These are phyloP conservation scores for Geotrichum candidum DNA, from an alignment of 1,139 yeast genomes.

Conservation along the genomic window DNA sequence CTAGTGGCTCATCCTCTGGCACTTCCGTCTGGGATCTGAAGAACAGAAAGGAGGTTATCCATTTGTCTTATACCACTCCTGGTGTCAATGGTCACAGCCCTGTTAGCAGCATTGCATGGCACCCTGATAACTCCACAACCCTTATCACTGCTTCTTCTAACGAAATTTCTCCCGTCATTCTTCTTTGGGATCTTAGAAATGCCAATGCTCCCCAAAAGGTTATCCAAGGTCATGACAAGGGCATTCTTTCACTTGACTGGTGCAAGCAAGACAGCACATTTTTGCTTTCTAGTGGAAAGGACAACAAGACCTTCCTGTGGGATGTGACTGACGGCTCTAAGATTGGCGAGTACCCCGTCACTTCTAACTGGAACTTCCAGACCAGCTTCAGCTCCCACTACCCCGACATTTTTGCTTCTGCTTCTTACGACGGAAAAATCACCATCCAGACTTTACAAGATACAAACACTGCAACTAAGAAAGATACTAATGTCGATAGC, in stretches of 20 bases:
- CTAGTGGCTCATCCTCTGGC: slow-evolving; percentile 79
- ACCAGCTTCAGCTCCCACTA: slow-evolving; percentile 79
- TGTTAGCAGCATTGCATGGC: slow-evolving; percentile 58
- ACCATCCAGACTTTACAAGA: slow-evolving; percentile 84
- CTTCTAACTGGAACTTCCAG: slow-evolving; percentile 91
- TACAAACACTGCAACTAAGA: slow-evolving; percentile 34
- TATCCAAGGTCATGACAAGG: slow-evolving; percentile 77
- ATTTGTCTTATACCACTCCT: slow-evolving; percentile 62
- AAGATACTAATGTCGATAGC: slow-evolving; percentile 22
- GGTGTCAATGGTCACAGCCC: slow-evolving; percentile 54
- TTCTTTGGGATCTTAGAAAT: slow-evolving; percentile 92
- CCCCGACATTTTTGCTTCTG: slow-evolving; percentile 89
- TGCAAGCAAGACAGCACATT: slow-evolving; percentile 74
- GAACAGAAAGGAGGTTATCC: slow-evolving; percentile 81
- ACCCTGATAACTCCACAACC: slow-evolving; percentile 75
- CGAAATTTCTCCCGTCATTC: slow-evolving; percentile 72
- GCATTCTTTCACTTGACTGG: slow-evolving; percentile 91
- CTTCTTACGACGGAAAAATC: slow-evolving; percentile 87
- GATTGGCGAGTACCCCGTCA: slow-evolving; percentile 82
- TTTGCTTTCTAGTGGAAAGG: slow-evolving; percentile 84
- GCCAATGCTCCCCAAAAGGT: slow-evolving; percentile 80
- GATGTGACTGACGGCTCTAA: slow-evolving; percentile 67
- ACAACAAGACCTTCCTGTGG: slow-evolving; percentile 84
- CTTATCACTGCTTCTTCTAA: slow-evolving; percentile 82
- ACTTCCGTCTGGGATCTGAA: slow-evolving; percentile 93